These are phyloP conservation scores for Nakazawaea wickerhamii DNA, from an alignment of 805 yeast genomes.

Conservation along the genomic window DNA sequence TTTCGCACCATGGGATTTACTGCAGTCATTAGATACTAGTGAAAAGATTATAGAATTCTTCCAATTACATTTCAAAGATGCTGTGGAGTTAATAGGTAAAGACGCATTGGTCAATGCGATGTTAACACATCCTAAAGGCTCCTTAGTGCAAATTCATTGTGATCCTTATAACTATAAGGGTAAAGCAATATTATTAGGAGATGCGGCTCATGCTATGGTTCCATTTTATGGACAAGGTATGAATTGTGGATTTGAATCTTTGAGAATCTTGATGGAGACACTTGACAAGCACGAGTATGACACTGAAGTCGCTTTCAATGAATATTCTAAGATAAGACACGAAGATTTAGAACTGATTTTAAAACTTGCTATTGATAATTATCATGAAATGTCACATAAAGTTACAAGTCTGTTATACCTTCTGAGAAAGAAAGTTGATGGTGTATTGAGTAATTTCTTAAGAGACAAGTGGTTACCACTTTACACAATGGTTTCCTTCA, in stretches of 20 bases:
- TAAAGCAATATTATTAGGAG: conserved; percentile 71
- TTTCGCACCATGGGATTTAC: conserved; percentile 72
- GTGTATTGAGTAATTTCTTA: conserved; percentile 49
- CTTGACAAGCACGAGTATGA: conserved; percentile 32
- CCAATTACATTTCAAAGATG: conserved; percentile 63
- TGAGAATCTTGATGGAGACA: conserved; percentile 55
- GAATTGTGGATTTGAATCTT: conserved; percentile 95
- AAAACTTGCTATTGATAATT: conserved; percentile 74
- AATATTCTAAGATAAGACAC: conserved; percentile 51
- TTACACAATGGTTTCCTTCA: conserved; percentile 88
- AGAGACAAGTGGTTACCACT: conserved; percentile 76
- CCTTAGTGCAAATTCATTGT: conserved; percentile 69
- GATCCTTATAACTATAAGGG: conserved; percentile 63
- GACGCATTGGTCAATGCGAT: conserved; percentile 45
- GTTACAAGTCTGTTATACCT: conserved; percentile 60
- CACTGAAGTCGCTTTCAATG: conserved; percentile 43
- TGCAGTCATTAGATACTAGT: conserved; percentile 45
- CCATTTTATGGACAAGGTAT: conserved; percentile 98
- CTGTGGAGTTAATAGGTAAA: conserved; percentile 59
- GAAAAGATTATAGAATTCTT: conserved; percentile 47
- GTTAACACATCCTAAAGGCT: conserved; percentile 61
- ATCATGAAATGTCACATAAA: conserved; percentile 79
- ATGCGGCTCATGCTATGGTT: conserved; percentile 95
- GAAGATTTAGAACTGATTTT: conserved; percentile 71
- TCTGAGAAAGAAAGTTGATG: conserved; percentile 65